A percentile compares a stretch with the other conserved stretches of the same genome.
Evolutionary conservation across 2,329 filamentous ascomycete genomes (phyloP).

Genomic region (Gaeumannomyces sp.): DNA sequence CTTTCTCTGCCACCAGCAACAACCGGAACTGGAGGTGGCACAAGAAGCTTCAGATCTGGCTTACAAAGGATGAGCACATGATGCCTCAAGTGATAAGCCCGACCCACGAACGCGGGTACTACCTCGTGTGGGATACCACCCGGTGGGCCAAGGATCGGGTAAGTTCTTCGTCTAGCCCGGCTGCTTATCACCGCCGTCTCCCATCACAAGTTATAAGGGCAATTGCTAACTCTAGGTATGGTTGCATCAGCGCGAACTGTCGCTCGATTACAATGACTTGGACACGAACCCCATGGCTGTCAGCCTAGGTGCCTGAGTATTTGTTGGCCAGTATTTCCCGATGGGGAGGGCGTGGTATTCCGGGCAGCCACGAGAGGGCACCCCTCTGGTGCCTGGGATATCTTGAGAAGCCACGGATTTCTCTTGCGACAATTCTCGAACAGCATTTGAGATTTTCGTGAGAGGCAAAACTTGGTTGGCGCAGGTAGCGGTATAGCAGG

Average conservation of each 20-base stretch:
- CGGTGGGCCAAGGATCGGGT: conserved; percentile 59
- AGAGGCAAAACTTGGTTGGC: not conserved
- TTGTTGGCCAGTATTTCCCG: not conserved
- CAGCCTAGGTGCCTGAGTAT: conserved; percentile 1
- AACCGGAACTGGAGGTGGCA: conserved; percentile 64
- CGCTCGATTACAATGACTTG: conserved; percentile 55
- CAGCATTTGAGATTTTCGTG: not conserved
- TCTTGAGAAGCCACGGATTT: not conserved
- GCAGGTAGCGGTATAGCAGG: not conserved
- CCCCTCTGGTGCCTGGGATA: not conserved
- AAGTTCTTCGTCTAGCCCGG: conserved; percentile 26
- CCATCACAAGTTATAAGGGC: not conserved
- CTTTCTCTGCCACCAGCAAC: conserved; percentile 35
- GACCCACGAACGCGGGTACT: conserved; percentile 58
- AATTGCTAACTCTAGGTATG: conserved; percentile 14
- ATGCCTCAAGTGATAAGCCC: conserved; percentile 52
- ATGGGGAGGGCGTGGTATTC: not conserved
- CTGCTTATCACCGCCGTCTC: conserved; percentile 2
- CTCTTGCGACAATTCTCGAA: not conserved
- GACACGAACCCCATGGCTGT: conserved; percentile 35
- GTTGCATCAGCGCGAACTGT: conserved; percentile 47
- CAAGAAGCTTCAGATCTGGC: conserved; percentile 59
- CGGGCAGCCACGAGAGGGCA: not conserved
- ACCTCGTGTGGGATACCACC: conserved; percentile 59
- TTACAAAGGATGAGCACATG: conserved; percentile 63